Evolutionary conservation across 768 basidiomycete species (phyloP).

Genomic region (Boletus eberwhitei): DNA sequence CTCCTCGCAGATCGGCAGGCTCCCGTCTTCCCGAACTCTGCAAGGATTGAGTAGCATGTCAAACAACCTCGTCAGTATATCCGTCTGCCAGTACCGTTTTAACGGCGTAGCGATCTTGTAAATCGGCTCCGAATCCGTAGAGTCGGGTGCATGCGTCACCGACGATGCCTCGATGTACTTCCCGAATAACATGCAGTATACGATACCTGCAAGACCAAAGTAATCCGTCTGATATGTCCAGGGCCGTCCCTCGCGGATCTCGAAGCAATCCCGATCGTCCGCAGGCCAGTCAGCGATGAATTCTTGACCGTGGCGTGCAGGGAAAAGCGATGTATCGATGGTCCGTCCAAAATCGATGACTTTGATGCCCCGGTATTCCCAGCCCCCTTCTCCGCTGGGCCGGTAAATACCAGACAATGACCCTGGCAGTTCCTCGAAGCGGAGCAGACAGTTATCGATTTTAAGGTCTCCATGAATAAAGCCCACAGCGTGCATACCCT

Average conservation of each 20-base stretch:
- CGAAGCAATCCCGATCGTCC: constrained; percentile 89
- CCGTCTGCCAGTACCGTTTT: constrained; percentile 93
- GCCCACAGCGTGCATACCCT: constrained; percentile 74
- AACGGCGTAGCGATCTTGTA: constrained; percentile 75
- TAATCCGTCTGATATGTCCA: constrained; percentile 99
- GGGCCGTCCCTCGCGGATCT: constrained; percentile 75
- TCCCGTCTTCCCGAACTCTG: constrained; percentile 49
- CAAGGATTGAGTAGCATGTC: constrained; percentile 83
- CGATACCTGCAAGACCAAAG: constrained; percentile 89
- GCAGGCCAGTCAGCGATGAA: constrained; percentile 87
- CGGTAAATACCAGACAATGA: constrained; percentile 78
- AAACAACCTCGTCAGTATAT: constrained; percentile 82
- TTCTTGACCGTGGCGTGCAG: constrained; percentile 56
- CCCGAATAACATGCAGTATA: constrained; percentile 95
- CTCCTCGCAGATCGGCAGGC: constrained; percentile 71
- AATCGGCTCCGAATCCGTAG: constrained; percentile 33
- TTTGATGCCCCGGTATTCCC: constrained; percentile 84
- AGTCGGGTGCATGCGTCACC: constrained; percentile 36
- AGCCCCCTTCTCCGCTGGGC: constrained; percentile 75
- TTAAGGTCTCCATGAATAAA: constrained; percentile 99
- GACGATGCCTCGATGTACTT: constrained; percentile 86
- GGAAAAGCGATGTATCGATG: constrained; percentile 83
- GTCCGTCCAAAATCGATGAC: constrained; percentile 98
- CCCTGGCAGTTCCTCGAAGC: constrained; percentile 79
- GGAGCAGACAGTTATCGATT: constrained; percentile 97